Evolutionary conservation across 176 grass and related monocot genomes (phyloP).

Genomic region (Microstegium vimineum): DNA sequence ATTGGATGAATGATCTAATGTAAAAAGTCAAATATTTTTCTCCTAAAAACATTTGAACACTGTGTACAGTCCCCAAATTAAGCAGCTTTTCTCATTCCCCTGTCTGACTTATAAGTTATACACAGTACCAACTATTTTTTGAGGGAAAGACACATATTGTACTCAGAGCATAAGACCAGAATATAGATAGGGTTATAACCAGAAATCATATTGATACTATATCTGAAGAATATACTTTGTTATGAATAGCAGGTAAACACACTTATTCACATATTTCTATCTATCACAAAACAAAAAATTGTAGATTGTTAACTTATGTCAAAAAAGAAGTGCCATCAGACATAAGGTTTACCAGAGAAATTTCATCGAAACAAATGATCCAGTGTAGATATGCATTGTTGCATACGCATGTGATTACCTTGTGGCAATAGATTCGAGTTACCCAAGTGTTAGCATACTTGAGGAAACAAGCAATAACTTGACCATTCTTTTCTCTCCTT

Average conservation of each 20-base stretch:
- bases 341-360: not conserved
- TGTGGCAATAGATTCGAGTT: slow-evolving; percentile 93
- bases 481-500: slow-evolving; percentile 91
- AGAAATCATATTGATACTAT: not conserved
- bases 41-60: not conserved
- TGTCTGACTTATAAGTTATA: not conserved
- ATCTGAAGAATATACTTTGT: not conserved
- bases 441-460: slow-evolving; percentile 85
- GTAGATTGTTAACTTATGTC: not conserved
- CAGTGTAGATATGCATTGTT: not conserved
- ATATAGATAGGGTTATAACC: not conserved
- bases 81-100: not conserved
- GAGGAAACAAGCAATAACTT: slow-evolving; percentile 63
- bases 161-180: not conserved
- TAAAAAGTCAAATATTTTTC: not conserved
- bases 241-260: not conserved
- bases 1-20: not conserved
- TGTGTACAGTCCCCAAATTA: not conserved
- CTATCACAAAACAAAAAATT: not conserved
- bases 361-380: not conserved
- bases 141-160: not conserved
- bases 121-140: not conserved
- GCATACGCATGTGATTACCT: slow-evolving; percentile 52
- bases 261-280: not conserved
- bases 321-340: not conserved